Conservation (phyloP, 2,329 filamentous ascomycete species). For the Aspergillus brasiliensis region DNA sequence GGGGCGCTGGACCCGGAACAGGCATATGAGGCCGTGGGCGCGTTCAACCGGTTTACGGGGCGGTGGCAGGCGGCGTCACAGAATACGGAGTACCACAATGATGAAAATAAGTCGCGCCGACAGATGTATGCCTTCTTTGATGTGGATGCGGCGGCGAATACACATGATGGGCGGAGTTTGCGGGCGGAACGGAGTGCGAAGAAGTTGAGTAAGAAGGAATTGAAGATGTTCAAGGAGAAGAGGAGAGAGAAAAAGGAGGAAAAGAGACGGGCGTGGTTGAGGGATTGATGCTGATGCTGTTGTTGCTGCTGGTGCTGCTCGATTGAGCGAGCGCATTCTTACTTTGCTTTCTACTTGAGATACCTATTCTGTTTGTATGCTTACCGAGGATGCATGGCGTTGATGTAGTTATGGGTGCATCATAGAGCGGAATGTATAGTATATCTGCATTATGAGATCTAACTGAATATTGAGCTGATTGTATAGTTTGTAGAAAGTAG, state of each 20-base stretch:
- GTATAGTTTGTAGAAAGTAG: not conserved
- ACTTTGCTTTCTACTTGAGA: conserved; percentile 16
- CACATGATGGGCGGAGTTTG: conserved; percentile 84
- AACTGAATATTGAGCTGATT: no score
- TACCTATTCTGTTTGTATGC: conserved; percentile 17
- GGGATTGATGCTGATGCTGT: conserved; percentile 61
- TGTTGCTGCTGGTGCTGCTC: not conserved
- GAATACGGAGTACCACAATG: conserved; percentile 75
- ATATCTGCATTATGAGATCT: not conserved
- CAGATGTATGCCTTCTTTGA: conserved; percentile 97
- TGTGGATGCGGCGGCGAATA: conserved; percentile 88
- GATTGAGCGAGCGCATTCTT: not conserved
- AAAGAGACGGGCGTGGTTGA: conserved; percentile 87
- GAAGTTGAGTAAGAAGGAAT: conserved; percentile 79
- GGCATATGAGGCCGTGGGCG: conserved; percentile 67
- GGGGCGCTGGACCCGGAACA: conserved; percentile 43
- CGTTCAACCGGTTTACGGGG: conserved; percentile 92
- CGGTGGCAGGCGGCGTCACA: conserved; percentile 71
- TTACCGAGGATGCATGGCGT: not conserved
- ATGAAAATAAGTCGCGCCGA: conserved; percentile 81
- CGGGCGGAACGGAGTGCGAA: conserved; percentile 87
- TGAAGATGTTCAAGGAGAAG: conserved; percentile 92
- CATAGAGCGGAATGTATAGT: conserved; percentile 11
- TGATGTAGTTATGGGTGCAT: conserved; percentile 17
- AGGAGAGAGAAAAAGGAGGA: conserved; percentile 87